Evolutionary conservation across 371 early-diverging fungal species (phyloP).

Genomic region (Mucor irregularis): DNA sequence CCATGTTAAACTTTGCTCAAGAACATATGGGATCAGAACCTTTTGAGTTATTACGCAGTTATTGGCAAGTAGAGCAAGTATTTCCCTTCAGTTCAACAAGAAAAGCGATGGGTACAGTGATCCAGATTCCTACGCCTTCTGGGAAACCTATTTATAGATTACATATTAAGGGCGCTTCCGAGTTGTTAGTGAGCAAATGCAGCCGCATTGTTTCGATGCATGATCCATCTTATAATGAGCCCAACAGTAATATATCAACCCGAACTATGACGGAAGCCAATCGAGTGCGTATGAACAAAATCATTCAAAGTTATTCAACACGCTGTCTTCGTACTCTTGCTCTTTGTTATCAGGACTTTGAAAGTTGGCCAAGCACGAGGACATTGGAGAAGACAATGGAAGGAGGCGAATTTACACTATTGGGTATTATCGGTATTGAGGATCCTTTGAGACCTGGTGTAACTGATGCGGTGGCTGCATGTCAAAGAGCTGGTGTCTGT

Average conservation of each 20-base stretch:
- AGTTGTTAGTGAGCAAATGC: slow-evolving; percentile 62
- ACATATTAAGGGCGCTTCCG: slow-evolving; percentile 87
- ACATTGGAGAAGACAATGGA: slow-evolving; percentile 45
- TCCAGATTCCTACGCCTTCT: slow-evolving; percentile 42
- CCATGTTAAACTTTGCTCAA: slow-evolving; percentile 68
- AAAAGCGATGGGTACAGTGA: slow-evolving; percentile 84
- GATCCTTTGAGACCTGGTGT: slow-evolving; percentile 77
- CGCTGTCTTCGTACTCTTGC: slow-evolving; percentile 70
- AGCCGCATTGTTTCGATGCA: slow-evolving; percentile 40
- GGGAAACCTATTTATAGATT: slow-evolving; percentile 48
- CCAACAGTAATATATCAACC: slow-evolving; percentile 42
- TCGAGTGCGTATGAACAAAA: slow-evolving; percentile 45
- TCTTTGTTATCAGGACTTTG: slow-evolving; percentile 72
- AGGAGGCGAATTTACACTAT: slow-evolving; percentile 45
- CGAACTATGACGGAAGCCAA: slow-evolving; percentile 51
- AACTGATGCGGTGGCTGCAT: slow-evolving; percentile 61
- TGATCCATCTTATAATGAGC: slow-evolving; percentile 27
- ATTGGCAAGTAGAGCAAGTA: slow-evolving; percentile 54
- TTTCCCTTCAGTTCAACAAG: slow-evolving; percentile 82
- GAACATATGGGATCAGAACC: slow-evolving; percentile 48
- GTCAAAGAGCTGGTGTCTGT: slow-evolving; percentile 75
- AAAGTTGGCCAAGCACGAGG: slow-evolving; percentile 50
- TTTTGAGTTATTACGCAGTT: slow-evolving; percentile 45
- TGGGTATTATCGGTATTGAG: slow-evolving; percentile 73
- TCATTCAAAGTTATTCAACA: slow-evolving; percentile 67